phyloP scores from a whole-genome alignment of 164 flowering plant genomes.

The Buxus sempervirens region DNA sequence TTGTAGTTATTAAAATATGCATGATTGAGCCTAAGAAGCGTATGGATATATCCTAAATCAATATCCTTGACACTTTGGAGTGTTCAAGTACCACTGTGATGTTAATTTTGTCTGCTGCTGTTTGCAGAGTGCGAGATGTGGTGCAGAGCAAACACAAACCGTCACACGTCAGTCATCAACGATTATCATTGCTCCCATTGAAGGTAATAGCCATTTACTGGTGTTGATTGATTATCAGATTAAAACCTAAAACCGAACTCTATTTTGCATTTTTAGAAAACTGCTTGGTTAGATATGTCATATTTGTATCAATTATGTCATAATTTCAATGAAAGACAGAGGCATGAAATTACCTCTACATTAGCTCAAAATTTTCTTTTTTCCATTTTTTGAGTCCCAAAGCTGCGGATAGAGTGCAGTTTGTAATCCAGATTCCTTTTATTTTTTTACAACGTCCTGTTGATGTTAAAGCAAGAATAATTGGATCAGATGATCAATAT shows the following conservation, averaged over 20 bases:
- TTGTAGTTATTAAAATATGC: background rate
- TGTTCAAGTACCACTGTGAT: background rate
- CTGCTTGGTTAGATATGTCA: background rate
- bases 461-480: too few relatives aligned
- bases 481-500: too few relatives aligned
- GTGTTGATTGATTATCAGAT: background rate
- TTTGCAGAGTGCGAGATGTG: conserved; percentile 66
- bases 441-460: too few relatives aligned
- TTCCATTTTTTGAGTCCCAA: too few relatives aligned
- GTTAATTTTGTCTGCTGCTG: background rate
- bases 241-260: too few relatives aligned
- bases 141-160: conserved; percentile 77
- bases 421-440: too few relatives aligned
- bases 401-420: too few relatives aligned
- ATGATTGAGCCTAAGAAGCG: background rate
- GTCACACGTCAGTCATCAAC: conserved; percentile 68
- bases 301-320: too few relatives aligned
- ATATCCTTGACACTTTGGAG: background rate
- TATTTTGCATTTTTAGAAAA: too few relatives aligned
- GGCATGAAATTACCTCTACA: too few relatives aligned
- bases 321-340: too few relatives aligned
- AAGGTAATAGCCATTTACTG: conserved; percentile 25
- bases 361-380: too few relatives aligned
- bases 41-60: background rate
- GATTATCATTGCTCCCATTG: conserved; percentile 65